Evolutionary conservation across 805 yeast genomes (phyloP).

Genomic region (Zygotorulaspora chibaensis): DNA sequence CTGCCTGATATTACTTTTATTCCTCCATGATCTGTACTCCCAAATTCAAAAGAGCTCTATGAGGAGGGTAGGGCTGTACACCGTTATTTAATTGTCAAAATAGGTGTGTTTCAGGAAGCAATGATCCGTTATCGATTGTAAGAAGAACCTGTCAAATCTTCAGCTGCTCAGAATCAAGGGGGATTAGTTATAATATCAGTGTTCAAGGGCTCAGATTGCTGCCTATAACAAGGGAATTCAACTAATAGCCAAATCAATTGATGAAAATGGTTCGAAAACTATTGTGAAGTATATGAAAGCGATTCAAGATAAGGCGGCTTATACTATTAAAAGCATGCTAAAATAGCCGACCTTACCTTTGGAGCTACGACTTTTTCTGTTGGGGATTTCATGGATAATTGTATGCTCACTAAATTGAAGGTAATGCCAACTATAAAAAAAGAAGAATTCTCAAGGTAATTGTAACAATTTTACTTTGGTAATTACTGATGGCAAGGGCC

Average conservation of each 20-base stretch:
- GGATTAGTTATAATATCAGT: slow-evolving; percentile 75
- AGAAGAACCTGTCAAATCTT: slow-evolving; percentile 73
- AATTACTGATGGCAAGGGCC: slow-evolving; percentile 56
- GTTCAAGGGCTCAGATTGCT: slow-evolving; percentile 81
- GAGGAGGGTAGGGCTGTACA: slow-evolving; percentile 90
- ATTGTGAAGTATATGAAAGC: slow-evolving; percentile 75
- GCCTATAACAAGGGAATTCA: slow-evolving; percentile 84
- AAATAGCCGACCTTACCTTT: slow-evolving; percentile 42
- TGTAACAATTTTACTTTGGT: slow-evolving; percentile 94
- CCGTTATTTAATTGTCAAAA: slow-evolving; percentile 66
- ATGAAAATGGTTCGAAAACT: slow-evolving; percentile 55
- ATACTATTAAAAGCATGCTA: slow-evolving; percentile 56
- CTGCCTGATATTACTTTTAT: slow-evolving; percentile 88
- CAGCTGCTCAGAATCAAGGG: slow-evolving; percentile 86
- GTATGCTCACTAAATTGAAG: slow-evolving; percentile 57
- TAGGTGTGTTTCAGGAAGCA: slow-evolving; percentile 72
- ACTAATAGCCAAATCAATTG: slow-evolving; percentile 54
- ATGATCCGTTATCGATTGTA: slow-evolving; percentile 57
- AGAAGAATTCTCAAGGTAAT: slow-evolving; percentile 94
- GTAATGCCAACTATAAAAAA: slow-evolving; percentile 50
- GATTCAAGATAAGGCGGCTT: slow-evolving; percentile 73
- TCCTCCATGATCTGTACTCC: slow-evolving; percentile 96
- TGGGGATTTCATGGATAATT: slow-evolving; percentile 75
- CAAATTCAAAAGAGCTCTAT: slow-evolving; percentile 75
- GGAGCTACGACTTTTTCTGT: slow-evolving; percentile 42